Base-by-base conservation (phyloP, 441 rosid species). In the Pelargonium citronellum region DNA sequence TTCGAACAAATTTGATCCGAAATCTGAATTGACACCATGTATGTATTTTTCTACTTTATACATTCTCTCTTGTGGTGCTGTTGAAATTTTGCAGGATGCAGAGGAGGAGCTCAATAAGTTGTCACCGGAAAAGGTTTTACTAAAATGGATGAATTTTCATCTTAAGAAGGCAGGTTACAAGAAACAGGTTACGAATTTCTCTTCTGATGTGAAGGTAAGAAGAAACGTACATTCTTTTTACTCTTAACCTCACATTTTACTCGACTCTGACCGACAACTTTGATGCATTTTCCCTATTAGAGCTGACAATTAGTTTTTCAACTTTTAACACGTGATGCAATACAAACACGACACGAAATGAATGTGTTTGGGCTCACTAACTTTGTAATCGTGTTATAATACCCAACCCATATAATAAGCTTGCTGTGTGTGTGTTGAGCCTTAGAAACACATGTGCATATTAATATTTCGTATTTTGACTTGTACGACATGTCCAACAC, bases 61-160 rank as follows among this genome's bases (percentile, higher is more conserved):
- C 58, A 55, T 63, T 22, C 17, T 34, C 46, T n/a, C 46, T 41
- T 4, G 17, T n/a, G 17, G 19, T 41, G 8, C 64, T 24, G 65
- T 44, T 58, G 68, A 73, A 68, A 73, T 43, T 19, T 66, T 82
- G 74, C 86, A 95, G 99, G 97, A 95, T 27, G 97, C 84, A 22
- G 99, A 95, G 30, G 30, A 27, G 84, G 99, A 95, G 88, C 95
- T 95, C 58, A 78, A 85, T 88, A 80, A 89, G 71, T 84, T 95
- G 78, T 80, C 93, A 64, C 99, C 99, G 66, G 99, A 92, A 82
- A 95, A 95, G 82, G 92, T 95, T 78, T 67, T 95, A 69, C 83
- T 95, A 30, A 92, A 92, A 79, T 95, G 99, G 98, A 95, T 95
- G 99, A 95, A 95, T 77, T 88, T 86, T 74, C 99, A 95, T 80